Evolutionary conservation across 345 rosid species (phyloP).

Genomic region (Salix arbutifolia): DNA sequence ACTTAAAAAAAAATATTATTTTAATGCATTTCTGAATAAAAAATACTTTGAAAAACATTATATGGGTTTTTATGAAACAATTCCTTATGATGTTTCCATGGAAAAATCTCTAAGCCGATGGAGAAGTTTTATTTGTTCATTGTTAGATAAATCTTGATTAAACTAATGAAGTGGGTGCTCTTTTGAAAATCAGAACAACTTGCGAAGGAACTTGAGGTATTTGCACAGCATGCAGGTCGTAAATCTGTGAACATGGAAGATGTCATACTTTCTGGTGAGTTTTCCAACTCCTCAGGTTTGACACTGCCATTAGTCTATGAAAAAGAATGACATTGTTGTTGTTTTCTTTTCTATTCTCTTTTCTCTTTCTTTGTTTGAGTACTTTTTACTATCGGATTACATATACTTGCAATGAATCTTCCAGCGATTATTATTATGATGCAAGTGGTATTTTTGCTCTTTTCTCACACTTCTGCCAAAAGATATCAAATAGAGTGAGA

Average conservation of each 20-base stretch:
- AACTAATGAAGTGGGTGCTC: slow-evolving; percentile 10
- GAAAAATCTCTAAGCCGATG: neutral
- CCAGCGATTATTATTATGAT: neutral
- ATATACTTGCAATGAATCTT: neutral
- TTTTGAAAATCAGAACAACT: slow-evolving; percentile 53
- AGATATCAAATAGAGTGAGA: neutral
- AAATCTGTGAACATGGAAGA: slow-evolving; percentile 80
- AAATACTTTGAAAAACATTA: too few relatives aligned
- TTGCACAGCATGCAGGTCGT: slow-evolving; percentile 90
- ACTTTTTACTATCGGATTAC: too few relatives aligned
- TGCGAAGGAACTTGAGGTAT: slow-evolving; percentile 73
- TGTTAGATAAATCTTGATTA: neutral
- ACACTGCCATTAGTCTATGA: neutral
- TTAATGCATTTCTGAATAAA: too few relatives aligned
- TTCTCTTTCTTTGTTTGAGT: too few relatives aligned
- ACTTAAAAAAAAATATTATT: too few relatives aligned
- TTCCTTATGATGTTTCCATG: neutral
- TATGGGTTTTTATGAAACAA: neutral
- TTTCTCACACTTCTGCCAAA: neutral
- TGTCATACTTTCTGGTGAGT: slow-evolving; percentile 73
- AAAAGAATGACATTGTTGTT: neutral
- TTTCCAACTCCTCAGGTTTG: neutral
- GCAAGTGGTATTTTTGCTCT: neutral
- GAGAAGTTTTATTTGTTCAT: neutral
- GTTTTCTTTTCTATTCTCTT: neutral